phyloP scores from a whole-genome alignment of 2,329 filamentous ascomycete species.

The Cladosporium austrohemisphaericum region DNA sequence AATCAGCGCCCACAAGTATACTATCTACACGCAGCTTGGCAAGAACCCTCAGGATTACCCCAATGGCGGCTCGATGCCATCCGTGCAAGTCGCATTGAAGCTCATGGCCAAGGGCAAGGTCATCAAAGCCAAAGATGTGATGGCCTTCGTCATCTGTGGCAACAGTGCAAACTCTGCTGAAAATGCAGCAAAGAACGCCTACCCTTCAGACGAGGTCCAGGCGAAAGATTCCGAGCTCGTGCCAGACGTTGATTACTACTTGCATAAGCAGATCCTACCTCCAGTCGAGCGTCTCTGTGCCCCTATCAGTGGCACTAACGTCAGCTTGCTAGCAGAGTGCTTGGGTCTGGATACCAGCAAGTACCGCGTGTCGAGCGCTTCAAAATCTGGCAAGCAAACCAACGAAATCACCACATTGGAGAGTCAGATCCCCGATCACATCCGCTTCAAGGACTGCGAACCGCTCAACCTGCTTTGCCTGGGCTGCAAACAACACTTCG shows the following conservation, averaged over 20 bases:
- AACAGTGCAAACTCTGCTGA: constrained; percentile 60
- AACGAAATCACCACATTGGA: constrained; percentile 83
- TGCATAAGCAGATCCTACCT: constrained; percentile 96
- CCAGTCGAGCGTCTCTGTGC: constrained; percentile 96
- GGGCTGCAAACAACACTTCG: constrained; percentile 66
- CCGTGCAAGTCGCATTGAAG: constrained; percentile 89
- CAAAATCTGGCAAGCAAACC: constrained; percentile 52
- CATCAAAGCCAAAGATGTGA: constrained; percentile 90
- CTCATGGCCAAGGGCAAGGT: constrained; percentile 82
- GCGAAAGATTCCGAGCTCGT: constrained; percentile 71
- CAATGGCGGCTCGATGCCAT: constrained; percentile 91
- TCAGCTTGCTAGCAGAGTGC: constrained; percentile 84
- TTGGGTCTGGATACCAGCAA: constrained; percentile 86
- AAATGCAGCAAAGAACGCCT: constrained; percentile 80
- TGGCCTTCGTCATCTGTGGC: constrained; percentile 88
- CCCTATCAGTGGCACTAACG: constrained; percentile 89
- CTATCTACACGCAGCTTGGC: constrained; percentile 95
- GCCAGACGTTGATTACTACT: constrained; percentile 95
- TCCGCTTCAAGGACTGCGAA: constrained; percentile 79
- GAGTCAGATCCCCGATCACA: constrained; percentile 85
- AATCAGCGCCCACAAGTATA: constrained; percentile 81
- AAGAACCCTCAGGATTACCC: constrained; percentile 92
- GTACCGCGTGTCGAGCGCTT: constrained; percentile 67
- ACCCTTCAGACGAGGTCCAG: constrained; percentile 77
- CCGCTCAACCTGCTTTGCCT: constrained; percentile 77